A percentile compares a stretch with the other conserved stretches of the same genome.
phyloP scores from a whole-genome alignment of 352 stramenopile genomes.

The Globisporangium cylindrosporum region DNA sequence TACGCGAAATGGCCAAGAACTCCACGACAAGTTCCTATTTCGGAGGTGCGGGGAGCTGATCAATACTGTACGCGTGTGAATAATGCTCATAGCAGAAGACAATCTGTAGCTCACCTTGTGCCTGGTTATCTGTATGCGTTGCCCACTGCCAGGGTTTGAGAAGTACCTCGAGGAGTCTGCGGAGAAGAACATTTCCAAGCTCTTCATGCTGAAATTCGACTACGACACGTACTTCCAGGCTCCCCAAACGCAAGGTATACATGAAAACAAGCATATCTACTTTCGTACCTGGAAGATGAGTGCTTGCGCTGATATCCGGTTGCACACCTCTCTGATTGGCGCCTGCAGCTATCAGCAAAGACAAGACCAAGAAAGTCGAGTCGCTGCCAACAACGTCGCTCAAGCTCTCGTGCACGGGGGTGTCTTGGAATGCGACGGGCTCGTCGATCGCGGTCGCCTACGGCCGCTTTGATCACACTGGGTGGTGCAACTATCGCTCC shows the following conservation, averaged over 20 bases:
- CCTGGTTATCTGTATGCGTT: neutral
- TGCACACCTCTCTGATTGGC: neutral
- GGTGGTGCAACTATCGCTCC: constrained; percentile 87
- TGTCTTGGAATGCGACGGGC: constrained; percentile 88
- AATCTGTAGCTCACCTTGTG: neutral
- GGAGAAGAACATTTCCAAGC: constrained; percentile 61
- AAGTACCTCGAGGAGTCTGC: constrained; percentile 55
- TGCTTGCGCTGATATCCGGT: neutral
- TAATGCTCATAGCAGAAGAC: neutral
- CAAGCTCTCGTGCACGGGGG: constrained; percentile 74
- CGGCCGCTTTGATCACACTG: constrained; percentile 79
- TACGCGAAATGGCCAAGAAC: constrained; percentile 55
- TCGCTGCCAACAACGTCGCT: constrained; percentile 26
- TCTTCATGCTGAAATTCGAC: constrained; percentile 67
- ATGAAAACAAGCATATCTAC: neutral
- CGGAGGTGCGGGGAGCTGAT: constrained; percentile 23
- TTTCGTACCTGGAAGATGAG: neutral
- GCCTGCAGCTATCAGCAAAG: neutral
- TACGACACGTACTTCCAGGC: constrained; percentile 67
- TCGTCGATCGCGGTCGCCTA: constrained; percentile 80
- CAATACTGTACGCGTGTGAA: neutral
- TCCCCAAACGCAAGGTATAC: constrained; percentile 23
- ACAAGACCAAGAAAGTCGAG: constrained; percentile 19
- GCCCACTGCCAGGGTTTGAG: constrained; percentile 39
- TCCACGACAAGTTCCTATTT: constrained; percentile 42